Base-by-base conservation (phyloP, 192 early-diverging fungal genomes). In the Linnemannia exigua region DNA sequence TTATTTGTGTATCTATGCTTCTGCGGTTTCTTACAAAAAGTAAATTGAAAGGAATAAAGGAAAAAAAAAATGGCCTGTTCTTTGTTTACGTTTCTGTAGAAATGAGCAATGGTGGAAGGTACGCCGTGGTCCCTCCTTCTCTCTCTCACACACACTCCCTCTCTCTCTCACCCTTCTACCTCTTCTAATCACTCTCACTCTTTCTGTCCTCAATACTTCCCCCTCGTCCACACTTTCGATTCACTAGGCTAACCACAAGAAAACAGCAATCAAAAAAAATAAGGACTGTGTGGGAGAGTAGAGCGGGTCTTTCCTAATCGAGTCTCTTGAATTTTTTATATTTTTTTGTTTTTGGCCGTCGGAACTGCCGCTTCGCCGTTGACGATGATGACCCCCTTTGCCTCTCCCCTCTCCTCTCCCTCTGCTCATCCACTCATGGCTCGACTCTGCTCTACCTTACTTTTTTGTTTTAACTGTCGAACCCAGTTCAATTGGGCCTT, bases 361-460 rank as follows among this genome's bases (percentile, higher is more conserved):
- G 5, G n/a, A 63, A 58, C n/a, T n/a, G 58, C 58, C 58, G 58
- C 58, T 63, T 63, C 58, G 58, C 58, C 58, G 58, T 63, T 63
- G 28, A 58, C 5, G 50, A 63, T 31, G 28, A 28, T 6, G 41
- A 44, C n/a, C n/a, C n/a, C n/a, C n/a, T n/a, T n/a, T 44, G 41
- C 58, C 58, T 63, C 12, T 58, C 54, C 20, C 19, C 51, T 52
- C 19, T 11, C 31, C 28, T 28, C 58, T 63, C 41, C 3, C 9
- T 31, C 31, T 63, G 22, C 28, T 63, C 58, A 12, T 28, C 58
- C 25, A 22, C 22, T 54, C 41, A 44, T 44, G 41, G 52, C 28
- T 63, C 28, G 58, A 44, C 41, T 44, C 41, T 9, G 3, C 58
- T 31, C 28, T 11, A 11, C 54, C 25, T 31, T 31, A 54, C 41